Base-by-base conservation (phyloP, 345 rosid species). In the Euphorbia lathyris region DNA sequence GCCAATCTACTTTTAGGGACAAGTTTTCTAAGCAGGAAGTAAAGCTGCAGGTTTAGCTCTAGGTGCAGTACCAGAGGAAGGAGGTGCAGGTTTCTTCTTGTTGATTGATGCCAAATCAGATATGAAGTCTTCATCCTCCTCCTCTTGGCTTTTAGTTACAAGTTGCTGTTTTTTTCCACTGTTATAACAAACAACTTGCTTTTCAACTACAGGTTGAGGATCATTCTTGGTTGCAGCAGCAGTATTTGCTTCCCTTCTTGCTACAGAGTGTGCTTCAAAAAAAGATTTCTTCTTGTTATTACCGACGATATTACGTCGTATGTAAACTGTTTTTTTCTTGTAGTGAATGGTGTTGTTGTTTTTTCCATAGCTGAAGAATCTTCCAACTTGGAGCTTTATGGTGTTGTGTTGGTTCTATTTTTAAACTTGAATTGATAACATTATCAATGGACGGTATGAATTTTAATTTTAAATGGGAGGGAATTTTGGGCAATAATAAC, bases 181-280 rank as follows among this genome's bases (percentile, higher is more conserved):
- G 63, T 73, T 42, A 19, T 80, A 52, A 30, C 62, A 25, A 55
- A 61, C 67, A 50, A 29, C 65, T 23, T 55, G 55, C 51, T 11
- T 29, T 55, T 17, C 59, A 52, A 7, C 58, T 25, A 16, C 64
- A 1, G 60, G 52, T 36, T 63, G 68, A n/a, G 58, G 63, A 34
- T 25, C 72, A 27, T 61, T 58, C 17, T 30, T 62, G n/a, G n/a
- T n/a, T 0, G 77, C 66, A 0, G 42, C 72, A 38, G 72, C 66
- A 29, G 38, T 7, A 34, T 34, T 34, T 14, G 80, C 82, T 11
- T 81, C 82, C 69, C 76, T 83, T 70, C 77, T 73, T 17, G 84
- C 84, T 22, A 84, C 86, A 23, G 80, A 80, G 58, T 83, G 86
- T 27, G 86, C 84, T 72, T 83, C 86, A 36, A 83, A 83, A 79